A percentile compares a stretch with the other conserved stretches of the same genome.
Evolutionary conservation across 129 eudicot genomes (phyloP).

Genomic region (Ambrosia artemisiifolia): DNA sequence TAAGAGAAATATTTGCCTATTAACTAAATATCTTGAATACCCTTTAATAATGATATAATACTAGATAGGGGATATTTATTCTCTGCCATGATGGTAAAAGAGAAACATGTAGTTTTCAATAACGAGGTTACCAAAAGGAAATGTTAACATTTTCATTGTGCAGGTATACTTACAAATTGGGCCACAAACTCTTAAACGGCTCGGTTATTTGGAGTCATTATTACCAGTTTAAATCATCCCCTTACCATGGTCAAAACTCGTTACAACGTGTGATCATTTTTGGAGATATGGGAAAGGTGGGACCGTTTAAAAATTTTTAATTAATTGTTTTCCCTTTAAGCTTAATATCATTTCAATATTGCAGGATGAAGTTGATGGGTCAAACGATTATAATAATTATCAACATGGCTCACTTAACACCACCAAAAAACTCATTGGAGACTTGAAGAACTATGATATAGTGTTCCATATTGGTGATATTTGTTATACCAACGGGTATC

Average conservation of each 20-base stretch:
- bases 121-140: slow-evolving; percentile 5
- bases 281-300: slow-evolving; percentile 79
- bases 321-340: background rate
- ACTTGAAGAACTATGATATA: slow-evolving; percentile 56
- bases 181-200: slow-evolving; percentile 51
- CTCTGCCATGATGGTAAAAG: background rate
- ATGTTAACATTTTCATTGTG: background rate
- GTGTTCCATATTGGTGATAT: slow-evolving; percentile 81
- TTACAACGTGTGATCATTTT: slow-evolving; percentile 69
- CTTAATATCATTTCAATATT: background rate
- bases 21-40: background rate
- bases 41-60: background rate
- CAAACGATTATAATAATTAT: slow-evolving; percentile 60
- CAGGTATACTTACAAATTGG: slow-evolving; percentile 78
- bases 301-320: slow-evolving; percentile 2
- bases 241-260: slow-evolving; percentile 69
- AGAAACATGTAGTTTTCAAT: background rate
- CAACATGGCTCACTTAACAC: slow-evolving; percentile 70
- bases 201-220: slow-evolving; percentile 46
- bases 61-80: background rate
- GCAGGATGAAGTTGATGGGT: slow-evolving; percentile 72
- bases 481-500: slow-evolving; percentile 67
- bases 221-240: slow-evolving; percentile 52
- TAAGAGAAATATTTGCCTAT: background rate
- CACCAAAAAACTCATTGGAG: slow-evolving; percentile 48